Percentiles rank a stretch among this genome's conserved stretches.
These are phyloP conservation scores for Pseudognaphalium luteoalbum DNA, from an alignment of 129 eudicot species.

Conservation along the genomic window DNA sequence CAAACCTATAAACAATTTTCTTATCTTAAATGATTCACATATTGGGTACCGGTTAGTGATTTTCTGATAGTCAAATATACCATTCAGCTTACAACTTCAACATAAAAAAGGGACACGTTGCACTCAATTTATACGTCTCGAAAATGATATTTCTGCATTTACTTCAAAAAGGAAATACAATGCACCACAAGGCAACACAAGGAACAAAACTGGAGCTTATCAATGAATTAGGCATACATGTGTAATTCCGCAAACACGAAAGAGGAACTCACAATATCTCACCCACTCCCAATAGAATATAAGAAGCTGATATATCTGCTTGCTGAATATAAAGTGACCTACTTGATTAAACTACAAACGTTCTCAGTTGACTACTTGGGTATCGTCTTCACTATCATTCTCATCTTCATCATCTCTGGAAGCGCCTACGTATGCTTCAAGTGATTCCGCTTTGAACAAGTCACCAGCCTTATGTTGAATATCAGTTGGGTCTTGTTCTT, in stretches of 20 bases:
- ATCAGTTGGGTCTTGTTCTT: conserved; percentile 46
- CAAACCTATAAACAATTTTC: too few relatives aligned
- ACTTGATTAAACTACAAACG: conserved; percentile 2
- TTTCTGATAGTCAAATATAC: not conserved
- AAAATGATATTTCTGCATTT: not conserved
- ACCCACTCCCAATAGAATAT: not conserved
- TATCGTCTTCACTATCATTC: conserved; percentile 40
- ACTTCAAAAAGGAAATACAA: not conserved
- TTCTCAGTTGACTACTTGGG: conserved; percentile 39
- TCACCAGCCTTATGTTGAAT: conserved; percentile 65
- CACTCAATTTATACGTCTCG: not conserved
- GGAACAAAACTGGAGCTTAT: not conserved
- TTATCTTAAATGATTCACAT: not conserved
- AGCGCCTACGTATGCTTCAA: conserved; percentile 62
- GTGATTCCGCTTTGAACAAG: conserved; percentile 54
- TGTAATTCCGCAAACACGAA: conserved; percentile 12
- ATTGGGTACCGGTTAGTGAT: not conserved
- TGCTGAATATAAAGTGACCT: not conserved
- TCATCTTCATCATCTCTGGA: conserved; percentile 49
- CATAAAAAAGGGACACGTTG: not conserved
- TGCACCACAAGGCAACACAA: not conserved
- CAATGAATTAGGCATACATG: conserved; percentile 3
- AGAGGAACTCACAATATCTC: not conserved
- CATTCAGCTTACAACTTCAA: not conserved
- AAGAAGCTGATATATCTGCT: not conserved